These are phyloP conservation scores for Podosphaera xanthii DNA, from an alignment of 2,329 filamentous ascomycete genomes.

Conservation along the genomic window DNA sequence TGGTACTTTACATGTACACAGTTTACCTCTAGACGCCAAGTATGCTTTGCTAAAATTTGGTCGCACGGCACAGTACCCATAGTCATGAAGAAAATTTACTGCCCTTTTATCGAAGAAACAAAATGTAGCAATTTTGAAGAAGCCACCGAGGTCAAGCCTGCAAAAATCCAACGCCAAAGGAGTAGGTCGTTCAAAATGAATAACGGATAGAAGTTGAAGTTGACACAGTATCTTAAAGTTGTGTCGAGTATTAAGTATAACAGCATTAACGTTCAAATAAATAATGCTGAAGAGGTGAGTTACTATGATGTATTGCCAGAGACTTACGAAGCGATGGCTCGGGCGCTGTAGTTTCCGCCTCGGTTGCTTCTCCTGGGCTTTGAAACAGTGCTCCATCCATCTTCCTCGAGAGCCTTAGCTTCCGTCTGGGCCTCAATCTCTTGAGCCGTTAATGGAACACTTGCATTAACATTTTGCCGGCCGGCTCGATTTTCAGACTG, in stretches of 20 bases:
- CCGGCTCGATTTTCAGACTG: conserved; percentile 11
- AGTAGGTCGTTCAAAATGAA: conserved; percentile 10
- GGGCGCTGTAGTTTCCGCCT: conserved; percentile 14
- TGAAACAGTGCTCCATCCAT: conserved; percentile 40
- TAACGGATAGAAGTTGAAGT: conserved; percentile 5
- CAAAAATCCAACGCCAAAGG: conserved; percentile 15
- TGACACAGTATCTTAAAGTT: background rate
- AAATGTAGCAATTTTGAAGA: background rate
- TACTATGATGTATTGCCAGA: background rate
- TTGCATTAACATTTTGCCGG: conserved; percentile 18
- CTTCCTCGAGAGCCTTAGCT: conserved; percentile 26
- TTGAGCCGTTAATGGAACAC: conserved; percentile 21
- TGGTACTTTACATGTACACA: too few species aligned
- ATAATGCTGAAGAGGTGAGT: background rate
- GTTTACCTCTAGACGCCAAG: too few species aligned
- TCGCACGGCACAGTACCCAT: too few species aligned
- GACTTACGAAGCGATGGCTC: conserved; percentile 15
- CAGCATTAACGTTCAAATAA: background rate
- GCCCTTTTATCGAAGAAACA: background rate
- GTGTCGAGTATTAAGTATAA: background rate
- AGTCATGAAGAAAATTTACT: too few species aligned
- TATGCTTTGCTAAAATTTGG: too few species aligned
- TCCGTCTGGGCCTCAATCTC: conserved; percentile 14
- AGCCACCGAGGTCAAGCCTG: conserved; percentile 9
- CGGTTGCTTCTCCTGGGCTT: conserved; percentile 18